Percentiles rank a stretch among this genome's conserved stretches.
These are phyloP conservation scores for Scheffersomyces stipitis DNA, from an alignment of 805 yeast genomes.

Conservation along the genomic window DNA sequence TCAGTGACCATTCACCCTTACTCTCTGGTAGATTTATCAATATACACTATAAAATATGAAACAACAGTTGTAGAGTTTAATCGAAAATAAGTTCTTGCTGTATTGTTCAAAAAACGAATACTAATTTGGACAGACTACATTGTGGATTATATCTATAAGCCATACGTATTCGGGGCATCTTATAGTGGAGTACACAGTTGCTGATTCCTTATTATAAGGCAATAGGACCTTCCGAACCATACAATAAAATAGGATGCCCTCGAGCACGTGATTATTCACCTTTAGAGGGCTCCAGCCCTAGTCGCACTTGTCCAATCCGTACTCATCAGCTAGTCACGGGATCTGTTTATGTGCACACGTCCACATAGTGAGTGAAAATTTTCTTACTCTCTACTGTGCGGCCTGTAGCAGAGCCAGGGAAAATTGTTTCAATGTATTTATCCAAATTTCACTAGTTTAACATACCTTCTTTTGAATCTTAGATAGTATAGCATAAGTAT, in stretches of 20 bases:
- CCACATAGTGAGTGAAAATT: constrained; percentile 3
- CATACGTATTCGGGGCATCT: no score
- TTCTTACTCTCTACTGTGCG: constrained; percentile 1
- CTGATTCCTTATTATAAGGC: no score
- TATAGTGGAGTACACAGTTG: no score
- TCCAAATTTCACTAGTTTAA: no score
- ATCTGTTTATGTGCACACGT: constrained; percentile 1
- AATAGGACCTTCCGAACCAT: no score
- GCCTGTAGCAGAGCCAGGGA: background rate
- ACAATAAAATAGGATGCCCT: no score
- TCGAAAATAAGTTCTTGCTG: background rate
- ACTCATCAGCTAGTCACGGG: constrained; percentile 2
- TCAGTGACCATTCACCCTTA: constrained; percentile 2
- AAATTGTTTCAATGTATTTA: background rate
- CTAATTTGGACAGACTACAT: no score
- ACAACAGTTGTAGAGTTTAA: background rate
- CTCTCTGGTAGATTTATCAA: constrained; percentile 17
- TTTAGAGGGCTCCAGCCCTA: background rate
- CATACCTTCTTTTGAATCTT: constrained; percentile 12
- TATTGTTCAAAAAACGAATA: background rate
- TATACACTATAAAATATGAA: background rate
- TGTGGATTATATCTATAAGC: no score
- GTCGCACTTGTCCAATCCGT: background rate
- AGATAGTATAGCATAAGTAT: constrained; percentile 15
- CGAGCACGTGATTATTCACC: no score